Percentiles rank a stretch among this genome's conserved stretches.
Evolutionary conservation across 306 rosid genomes (phyloP).

Genomic region (Clitoria ternatea): DNA sequence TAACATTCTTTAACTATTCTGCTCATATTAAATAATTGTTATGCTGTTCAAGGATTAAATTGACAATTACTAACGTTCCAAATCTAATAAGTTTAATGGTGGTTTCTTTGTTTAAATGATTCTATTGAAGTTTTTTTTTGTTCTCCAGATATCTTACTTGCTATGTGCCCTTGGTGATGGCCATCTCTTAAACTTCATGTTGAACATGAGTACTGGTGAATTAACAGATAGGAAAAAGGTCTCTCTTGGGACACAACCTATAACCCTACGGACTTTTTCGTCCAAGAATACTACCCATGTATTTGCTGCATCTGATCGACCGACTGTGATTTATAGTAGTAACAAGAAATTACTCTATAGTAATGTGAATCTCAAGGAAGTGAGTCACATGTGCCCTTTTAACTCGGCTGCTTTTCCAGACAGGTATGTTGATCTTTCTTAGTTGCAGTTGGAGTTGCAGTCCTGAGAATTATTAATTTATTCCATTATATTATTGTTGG

Average conservation of each 20-base stretch:
- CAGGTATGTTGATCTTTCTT: constrained; percentile 48
- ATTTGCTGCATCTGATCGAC: constrained; percentile 97
- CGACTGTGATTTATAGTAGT: constrained; percentile 96
- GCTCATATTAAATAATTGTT: not conserved
- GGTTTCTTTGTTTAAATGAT: not conserved
- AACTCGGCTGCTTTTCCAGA: constrained; percentile 99
- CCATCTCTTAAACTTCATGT: constrained; percentile 79
- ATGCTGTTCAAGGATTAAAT: not conserved
- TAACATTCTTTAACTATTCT: constrained; percentile 2
- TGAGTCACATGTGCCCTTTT: constrained; percentile 98
- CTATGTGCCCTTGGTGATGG: constrained; percentile 98
- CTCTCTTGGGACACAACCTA: constrained; percentile 98
- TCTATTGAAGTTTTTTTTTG: not conserved
- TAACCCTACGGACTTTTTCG: constrained; percentile 92
- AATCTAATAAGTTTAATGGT: not conserved
- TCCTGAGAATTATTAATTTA: constrained; percentile 1
- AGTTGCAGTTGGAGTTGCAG: not conserved
- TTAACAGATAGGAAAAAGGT: constrained; percentile 90
- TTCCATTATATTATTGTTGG: not conserved
- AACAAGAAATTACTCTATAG: constrained; percentile 95
- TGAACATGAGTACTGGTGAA: constrained; percentile 81
- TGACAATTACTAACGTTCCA: not conserved
- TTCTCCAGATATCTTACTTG: constrained; percentile 80
- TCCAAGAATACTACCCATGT: constrained; percentile 94
- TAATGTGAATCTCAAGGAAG: constrained; percentile 95